Evolutionary conservation across 495 filamentous ascomycete genomes (phyloP).

Genomic region (Neurospora africana): DNA sequence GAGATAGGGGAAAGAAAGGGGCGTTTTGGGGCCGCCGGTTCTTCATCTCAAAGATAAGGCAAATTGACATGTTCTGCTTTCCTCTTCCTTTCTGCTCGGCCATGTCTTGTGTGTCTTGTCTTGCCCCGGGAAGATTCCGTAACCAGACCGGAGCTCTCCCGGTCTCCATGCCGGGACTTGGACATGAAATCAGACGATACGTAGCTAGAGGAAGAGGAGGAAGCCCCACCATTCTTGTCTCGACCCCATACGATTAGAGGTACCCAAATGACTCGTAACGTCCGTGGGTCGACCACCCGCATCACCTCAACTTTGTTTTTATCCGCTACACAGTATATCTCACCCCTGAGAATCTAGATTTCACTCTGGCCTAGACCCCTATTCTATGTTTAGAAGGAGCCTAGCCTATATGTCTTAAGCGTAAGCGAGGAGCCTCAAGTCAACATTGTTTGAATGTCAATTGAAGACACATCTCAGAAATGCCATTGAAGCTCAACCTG

Average conservation of each 20-base stretch:
- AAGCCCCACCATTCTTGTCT: not conserved
- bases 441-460: not conserved
- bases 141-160: not conserved
- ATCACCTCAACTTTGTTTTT: not conserved
- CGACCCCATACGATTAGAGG: not conserved
- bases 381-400: not conserved
- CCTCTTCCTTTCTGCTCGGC: not conserved
- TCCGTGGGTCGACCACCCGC: not conserved
- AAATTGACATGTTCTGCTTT: not conserved
- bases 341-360: not conserved
- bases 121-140: not conserved
- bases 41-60: not conserved
- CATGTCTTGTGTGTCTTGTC: not conserved
- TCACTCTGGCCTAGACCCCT: not conserved
- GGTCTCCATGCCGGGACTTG: not conserved
- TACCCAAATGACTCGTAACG: not conserved
- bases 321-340: not conserved
- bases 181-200: not conserved
- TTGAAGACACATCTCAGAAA: not conserved
- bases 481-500: not conserved
- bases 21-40: not conserved
- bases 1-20: not conserved
- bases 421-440: not conserved
- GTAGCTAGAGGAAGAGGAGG: not conserved
- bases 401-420: not conserved